These are phyloP conservation scores for Teratosphaeriaceae sp. DNA, from an alignment of 2,329 filamentous ascomycete species.

Conservation along the genomic window DNA sequence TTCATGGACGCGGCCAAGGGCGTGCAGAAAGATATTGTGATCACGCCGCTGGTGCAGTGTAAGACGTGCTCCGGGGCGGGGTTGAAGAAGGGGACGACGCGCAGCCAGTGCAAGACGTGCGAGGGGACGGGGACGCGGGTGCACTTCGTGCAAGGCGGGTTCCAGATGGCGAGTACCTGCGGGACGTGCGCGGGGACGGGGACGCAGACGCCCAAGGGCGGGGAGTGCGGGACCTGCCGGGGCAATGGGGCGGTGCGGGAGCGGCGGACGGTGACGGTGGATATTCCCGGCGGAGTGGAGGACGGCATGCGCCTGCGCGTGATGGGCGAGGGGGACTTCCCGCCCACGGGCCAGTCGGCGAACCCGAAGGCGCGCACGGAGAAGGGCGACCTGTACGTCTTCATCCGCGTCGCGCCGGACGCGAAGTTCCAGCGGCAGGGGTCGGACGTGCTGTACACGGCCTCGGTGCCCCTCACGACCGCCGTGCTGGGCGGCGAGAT, in stretches of 20 bases:
- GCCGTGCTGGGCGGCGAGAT: constrained; percentile 88
- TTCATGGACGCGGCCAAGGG: constrained; percentile 97
- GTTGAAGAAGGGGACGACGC: constrained; percentile 71
- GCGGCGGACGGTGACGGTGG: constrained; percentile 73
- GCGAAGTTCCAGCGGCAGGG: constrained; percentile 82
- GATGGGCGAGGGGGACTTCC: constrained; percentile 78
- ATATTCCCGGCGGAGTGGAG: constrained; percentile 92
- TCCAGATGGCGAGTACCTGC: constrained; percentile 94
- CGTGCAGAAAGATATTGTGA: constrained; percentile 75
- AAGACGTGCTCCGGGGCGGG: constrained; percentile 78
- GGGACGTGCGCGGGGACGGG: constrained; percentile 73
- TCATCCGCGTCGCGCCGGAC: constrained; percentile 83
- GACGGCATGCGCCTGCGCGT: constrained; percentile 91
- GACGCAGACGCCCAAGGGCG: constrained; percentile 66
- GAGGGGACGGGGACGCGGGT: constrained; percentile 81
- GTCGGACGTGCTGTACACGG: constrained; percentile 87
- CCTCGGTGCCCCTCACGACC: constrained; percentile 84
- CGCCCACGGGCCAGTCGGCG: constrained; percentile 64
- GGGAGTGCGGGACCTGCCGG: constrained; percentile 70
- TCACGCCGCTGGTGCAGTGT: constrained; percentile 76
- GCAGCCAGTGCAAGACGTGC: constrained; percentile 69
- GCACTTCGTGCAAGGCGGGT: constrained; percentile 84
- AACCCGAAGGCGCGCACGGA: constrained; percentile 58
- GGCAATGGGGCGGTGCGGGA: constrained; percentile 82
- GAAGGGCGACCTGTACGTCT: constrained; percentile 84